Evolutionary conservation across 1,139 yeast species (phyloP).

Genomic region (Scheffersomyces lignicola): DNA sequence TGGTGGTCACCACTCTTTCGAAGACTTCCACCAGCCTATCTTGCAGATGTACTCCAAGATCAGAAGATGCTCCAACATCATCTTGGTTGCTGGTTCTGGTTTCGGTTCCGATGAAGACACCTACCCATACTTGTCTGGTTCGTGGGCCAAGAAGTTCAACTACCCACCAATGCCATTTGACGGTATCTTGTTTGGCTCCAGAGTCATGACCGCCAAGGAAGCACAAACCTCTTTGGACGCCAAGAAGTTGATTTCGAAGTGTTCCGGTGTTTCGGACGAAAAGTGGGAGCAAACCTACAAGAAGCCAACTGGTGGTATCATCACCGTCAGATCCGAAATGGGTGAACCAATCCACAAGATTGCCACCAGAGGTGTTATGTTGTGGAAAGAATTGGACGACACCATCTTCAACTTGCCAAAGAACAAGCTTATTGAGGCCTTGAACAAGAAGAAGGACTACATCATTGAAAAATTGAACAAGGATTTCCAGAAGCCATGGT

Average conservation of each 20-base stretch:
- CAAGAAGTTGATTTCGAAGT: slow-evolving; percentile 84
- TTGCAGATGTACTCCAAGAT: slow-evolving; percentile 93
- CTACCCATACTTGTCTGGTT: slow-evolving; percentile 95
- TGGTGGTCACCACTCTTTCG: slow-evolving; percentile 99
- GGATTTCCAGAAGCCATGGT: slow-evolving; percentile 98
- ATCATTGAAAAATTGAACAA: slow-evolving; percentile 83
- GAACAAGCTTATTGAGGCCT: slow-evolving; percentile 79
- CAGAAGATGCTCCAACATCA: slow-evolving; percentile 86
- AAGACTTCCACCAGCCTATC: slow-evolving; percentile 98
- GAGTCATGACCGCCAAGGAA: slow-evolving; percentile 97
- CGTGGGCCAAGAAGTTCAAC: slow-evolving; percentile 82
- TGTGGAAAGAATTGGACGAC: slow-evolving; percentile 97
- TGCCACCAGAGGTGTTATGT: slow-evolving; percentile 95
- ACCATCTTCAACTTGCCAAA: slow-evolving; percentile 90
- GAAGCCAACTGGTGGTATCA: slow-evolving; percentile 94
- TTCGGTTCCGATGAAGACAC: slow-evolving; percentile 97
- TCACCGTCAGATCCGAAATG: slow-evolving; percentile 97
- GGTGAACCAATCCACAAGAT: slow-evolving; percentile 99
- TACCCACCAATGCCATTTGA: slow-evolving; percentile 99
- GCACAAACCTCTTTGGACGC: slow-evolving; percentile 93
- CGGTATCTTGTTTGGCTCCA: slow-evolving; percentile 93
- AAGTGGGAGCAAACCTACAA: slow-evolving; percentile 95
- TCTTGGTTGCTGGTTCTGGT: slow-evolving; percentile 96
- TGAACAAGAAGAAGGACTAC: slow-evolving; percentile 80
- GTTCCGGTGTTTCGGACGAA: slow-evolving; percentile 84